Conservation (phyloP, 2,329 filamentous ascomycete genomes). For the Trichoderma polysporum region DNA sequence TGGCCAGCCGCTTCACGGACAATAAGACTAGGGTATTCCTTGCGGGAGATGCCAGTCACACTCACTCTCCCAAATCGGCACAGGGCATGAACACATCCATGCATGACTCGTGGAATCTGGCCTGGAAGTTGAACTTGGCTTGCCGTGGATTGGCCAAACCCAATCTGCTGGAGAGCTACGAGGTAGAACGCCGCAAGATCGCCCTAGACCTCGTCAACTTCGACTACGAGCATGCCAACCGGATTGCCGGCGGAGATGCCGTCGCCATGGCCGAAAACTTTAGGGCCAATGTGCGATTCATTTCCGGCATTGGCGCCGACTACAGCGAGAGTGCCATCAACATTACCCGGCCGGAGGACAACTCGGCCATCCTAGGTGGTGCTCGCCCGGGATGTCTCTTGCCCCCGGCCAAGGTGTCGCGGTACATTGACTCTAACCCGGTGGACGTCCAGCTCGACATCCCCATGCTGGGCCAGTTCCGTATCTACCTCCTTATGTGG, state of each 20-base stretch:
- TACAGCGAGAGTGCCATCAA: slow-evolving; percentile 55
- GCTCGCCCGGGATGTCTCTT: slow-evolving; percentile 56
- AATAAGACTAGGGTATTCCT: slow-evolving; percentile 63
- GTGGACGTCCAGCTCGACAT: slow-evolving; percentile 77
- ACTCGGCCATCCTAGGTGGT: slow-evolving; percentile 45
- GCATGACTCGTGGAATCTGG: slow-evolving; percentile 61
- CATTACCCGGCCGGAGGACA: slow-evolving; percentile 34
- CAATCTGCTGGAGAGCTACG: slow-evolving; percentile 50
- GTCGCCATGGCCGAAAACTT: slow-evolving; percentile 67
- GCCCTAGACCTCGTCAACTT: slow-evolving; percentile 67
- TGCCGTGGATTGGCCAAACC: slow-evolving; percentile 44
- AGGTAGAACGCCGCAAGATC: slow-evolving; percentile 54
- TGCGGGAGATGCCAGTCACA: slow-evolving; percentile 62
- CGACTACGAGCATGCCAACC: slow-evolving; percentile 58
- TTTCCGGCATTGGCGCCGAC: slow-evolving; percentile 68
- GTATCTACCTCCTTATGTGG: slow-evolving; percentile 69
- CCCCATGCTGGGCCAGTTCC: slow-evolving; percentile 74
- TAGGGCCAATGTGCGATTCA: slow-evolving; percentile 68
- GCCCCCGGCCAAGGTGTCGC: slow-evolving; percentile 67
- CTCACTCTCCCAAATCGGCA: slow-evolving; percentile 59
- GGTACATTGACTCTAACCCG: slow-evolving; percentile 75
- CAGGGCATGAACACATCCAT: slow-evolving; percentile 73
- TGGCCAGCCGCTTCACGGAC: slow-evolving; percentile 57
- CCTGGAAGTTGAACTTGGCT: slow-evolving; percentile 55
- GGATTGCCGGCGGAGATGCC: slow-evolving; percentile 61